Evolutionary conservation across 2,329 filamentous ascomycete species (phyloP), one percentile per base, ranked within the genome.

Genomic region (Aurifilum marmelostoma): DNA sequence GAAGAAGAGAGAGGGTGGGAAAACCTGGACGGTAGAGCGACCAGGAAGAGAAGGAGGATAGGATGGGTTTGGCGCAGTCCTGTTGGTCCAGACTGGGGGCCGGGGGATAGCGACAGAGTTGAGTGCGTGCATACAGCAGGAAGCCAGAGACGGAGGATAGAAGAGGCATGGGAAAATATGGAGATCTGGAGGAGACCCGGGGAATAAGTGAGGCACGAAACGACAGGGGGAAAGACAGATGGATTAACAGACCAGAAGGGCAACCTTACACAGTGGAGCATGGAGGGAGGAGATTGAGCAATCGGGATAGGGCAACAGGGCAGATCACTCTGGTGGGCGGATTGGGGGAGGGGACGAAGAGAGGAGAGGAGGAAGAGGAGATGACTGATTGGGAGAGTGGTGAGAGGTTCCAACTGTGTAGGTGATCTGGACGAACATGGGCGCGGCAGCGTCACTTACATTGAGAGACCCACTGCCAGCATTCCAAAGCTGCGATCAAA

Each of bases 41-140:
- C 37, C 39, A 67, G 60, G 60, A 63, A 67, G 61, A 67, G 61
- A 47, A 59, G 54, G 63, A 43, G 66, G 61, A 59, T 29, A 32
- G 32, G 37, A 61, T 21, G 14, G 52, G 52, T 29, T 29, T 56
- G 52, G 52, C 24, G 24, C 52, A 29, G 34, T 50, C 29, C 11
- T 29, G 47, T 50, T 54, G 63, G 54, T n/a, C 16, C 27, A 56
- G 12, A 21, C 39, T 39, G 59, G 56, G 56, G 54, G 29, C 56
- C 56, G 32, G 32, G 21, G 32, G 56, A 37, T 32, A 37, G 29
- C 21, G 56, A 59, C 32, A n/a, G 32, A 59, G 56, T 59, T 56
- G 52, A 56, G 52, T 56, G 52, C 52, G 27, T 56, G 56, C 56
- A 37, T 59, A 18, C 56, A 29, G 32, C 32, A 18, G 32, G 29